Percentiles rank a stretch among this genome's conserved stretches.
phyloP scores from a whole-genome alignment of 495 filamentous ascomycete genomes.

The Penicillium paxilli region DNA sequence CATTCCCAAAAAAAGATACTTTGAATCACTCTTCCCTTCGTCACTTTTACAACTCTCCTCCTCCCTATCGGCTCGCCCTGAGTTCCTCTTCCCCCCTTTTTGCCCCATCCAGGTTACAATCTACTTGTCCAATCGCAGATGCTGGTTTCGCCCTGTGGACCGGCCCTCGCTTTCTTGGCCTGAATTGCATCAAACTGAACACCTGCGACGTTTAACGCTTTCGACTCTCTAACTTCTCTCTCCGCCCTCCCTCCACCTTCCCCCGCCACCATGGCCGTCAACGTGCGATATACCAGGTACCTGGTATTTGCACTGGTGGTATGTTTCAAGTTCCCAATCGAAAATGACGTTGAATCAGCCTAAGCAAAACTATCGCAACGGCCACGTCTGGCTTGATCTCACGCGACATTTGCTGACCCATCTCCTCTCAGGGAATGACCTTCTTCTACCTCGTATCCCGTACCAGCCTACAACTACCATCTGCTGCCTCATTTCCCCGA shows the following conservation, averaged over 20 bases:
- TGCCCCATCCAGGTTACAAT: not conserved
- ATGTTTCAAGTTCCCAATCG: slow-evolving; percentile 30
- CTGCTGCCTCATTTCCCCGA: slow-evolving; percentile 24
- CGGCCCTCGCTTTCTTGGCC: slow-evolving; percentile 3
- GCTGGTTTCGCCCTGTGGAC: slow-evolving; percentile 1
- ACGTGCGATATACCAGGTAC: slow-evolving; percentile 78
- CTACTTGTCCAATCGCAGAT: not conserved
- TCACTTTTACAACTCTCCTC: slow-evolving; percentile 2
- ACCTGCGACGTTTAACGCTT: slow-evolving; percentile 7
- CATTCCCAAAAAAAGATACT: not conserved
- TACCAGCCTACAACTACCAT: slow-evolving; percentile 56
- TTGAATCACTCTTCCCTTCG: too few species aligned
- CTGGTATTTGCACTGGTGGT: slow-evolving; percentile 86
- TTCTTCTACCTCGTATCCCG: slow-evolving; percentile 80
- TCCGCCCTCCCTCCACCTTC: too few species aligned
- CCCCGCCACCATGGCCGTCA: slow-evolving; percentile 59
- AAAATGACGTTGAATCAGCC: too few species aligned
- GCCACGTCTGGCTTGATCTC: not conserved
- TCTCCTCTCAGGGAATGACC: slow-evolving; percentile 57
- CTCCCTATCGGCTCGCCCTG: too few species aligned
- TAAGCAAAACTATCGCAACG: not conserved
- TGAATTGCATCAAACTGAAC: slow-evolving; percentile 5
- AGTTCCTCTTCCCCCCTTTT: slow-evolving; percentile 2
- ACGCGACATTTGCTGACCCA: slow-evolving; percentile 1
- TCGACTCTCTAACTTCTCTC: not conserved